A percentile compares a stretch with the other conserved stretches of the same genome.
Conservation (phyloP, 768 basidiomycete genomes). For the Pleurotus citrinopileatus region DNA sequence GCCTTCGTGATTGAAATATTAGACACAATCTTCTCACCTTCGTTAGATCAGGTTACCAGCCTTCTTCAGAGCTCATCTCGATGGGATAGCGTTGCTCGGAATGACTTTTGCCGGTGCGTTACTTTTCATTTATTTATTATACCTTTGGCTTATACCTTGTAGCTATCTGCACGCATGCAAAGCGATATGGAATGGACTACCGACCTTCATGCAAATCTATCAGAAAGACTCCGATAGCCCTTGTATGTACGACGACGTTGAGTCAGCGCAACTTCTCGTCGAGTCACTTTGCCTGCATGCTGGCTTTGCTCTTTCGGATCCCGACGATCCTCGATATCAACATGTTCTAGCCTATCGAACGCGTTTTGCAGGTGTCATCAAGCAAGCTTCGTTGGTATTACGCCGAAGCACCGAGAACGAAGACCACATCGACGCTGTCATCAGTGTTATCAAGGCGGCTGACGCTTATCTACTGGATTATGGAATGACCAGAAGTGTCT, state of each 20-base stretch:
- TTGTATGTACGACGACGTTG: slow-evolving; percentile 58
- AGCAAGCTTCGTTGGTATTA: slow-evolving; percentile 63
- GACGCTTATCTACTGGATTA: slow-evolving; percentile 76
- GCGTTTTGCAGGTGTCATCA: slow-evolving; percentile 66
- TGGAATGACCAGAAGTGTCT: slow-evolving; percentile 57
- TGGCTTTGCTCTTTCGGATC: slow-evolving; percentile 72
- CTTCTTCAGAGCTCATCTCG: slow-evolving; percentile 51
- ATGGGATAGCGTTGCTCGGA: slow-evolving; percentile 68
- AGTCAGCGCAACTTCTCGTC: slow-evolving; percentile 70
- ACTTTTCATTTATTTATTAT: neutral
- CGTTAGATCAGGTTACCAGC: slow-evolving; percentile 62
- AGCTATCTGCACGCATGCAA: slow-evolving; percentile 69
- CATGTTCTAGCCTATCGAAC: slow-evolving; percentile 52
- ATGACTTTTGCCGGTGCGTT: slow-evolving; percentile 80
- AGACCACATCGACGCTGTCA: slow-evolving; percentile 85
- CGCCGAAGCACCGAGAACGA: slow-evolving; percentile 63
- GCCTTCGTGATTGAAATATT: slow-evolving; percentile 78
- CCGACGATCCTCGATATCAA: slow-evolving; percentile 72
- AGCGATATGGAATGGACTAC: slow-evolving; percentile 75
- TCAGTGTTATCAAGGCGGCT: slow-evolving; percentile 67
- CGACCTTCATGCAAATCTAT: slow-evolving; percentile 63
- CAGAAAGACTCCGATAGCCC: slow-evolving; percentile 54
- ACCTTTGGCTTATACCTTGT: neutral
- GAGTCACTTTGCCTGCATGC: slow-evolving; percentile 65
- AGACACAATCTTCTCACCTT: slow-evolving; percentile 61